Base-by-base conservation (phyloP, 1,139 yeast genomes). In the Geotrichum candidum region DNA sequence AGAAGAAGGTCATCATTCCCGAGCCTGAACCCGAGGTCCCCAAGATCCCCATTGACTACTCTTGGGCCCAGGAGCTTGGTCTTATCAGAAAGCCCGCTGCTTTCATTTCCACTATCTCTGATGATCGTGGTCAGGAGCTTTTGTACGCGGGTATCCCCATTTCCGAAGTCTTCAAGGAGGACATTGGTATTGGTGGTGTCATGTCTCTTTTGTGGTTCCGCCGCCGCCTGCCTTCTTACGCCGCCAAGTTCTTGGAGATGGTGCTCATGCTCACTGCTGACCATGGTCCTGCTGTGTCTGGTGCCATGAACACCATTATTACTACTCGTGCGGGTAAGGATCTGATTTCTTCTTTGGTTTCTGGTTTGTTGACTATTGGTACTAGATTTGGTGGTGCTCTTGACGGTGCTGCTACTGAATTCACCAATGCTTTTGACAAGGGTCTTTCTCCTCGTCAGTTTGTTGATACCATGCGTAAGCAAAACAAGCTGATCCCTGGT, bases 261-360 rank as follows among this genome's bases (percentile, higher is more conserved):
- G 81, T 78, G 35, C 76, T 78, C 61, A 78, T 78, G 81, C 73
- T 78, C 51, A 78, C 81, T 53, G 81, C 81, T 55, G 81, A 78
- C 66, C 81, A 78, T 68, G 81, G 81, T 64, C 81, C 81, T 29
- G 81, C 81, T 56, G 81, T 78, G 41, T 73, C 78, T 38, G 81
- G 81, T 64, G 81, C 81, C 61, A 77, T 78, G 81, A 78, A 78
- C 72, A 78, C 82, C 58, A 78, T 78, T 65, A 76, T 78, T 68
- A 78, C 81, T 52, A 78, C 81, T 53, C 76, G 81, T 67, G 81
- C 81, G 31, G 81, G 81, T 58, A 78, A 78, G 70, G 82, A 78
- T 64, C 72, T 78, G 59, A 78, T 78, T 64, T 78, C 81, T 29
- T 78, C 81, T 25, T 73, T 78, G 57, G 82, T 78, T 10, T 69